Evolutionary conservation across 768 basidiomycete species (phyloP), one percentile per base, ranked within the genome.

Genomic region (Lentinus brumalis): DNA sequence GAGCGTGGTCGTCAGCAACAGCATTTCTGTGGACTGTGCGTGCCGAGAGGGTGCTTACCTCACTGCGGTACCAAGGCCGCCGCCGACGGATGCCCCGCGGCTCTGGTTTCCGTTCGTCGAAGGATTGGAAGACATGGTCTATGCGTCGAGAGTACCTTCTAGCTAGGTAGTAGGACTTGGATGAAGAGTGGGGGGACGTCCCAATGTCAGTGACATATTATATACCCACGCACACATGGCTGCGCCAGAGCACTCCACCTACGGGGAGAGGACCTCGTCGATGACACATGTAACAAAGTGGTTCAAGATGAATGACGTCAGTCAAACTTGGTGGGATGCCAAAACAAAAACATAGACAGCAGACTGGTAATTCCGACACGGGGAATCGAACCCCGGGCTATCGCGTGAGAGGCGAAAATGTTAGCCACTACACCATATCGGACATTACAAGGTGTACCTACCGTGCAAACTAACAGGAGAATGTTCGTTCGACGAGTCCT

Each of bases 361-460:
- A 40, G 7, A 26, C 35, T 35, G 6, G 7, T 1, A 7, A 7
- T 56, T 63, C 62, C 53, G 54, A 63, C 54, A 63, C 62, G 54
- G 62, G 58, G 58, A 59, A 59, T 63, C 57, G 62, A 63, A 59
- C 62, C 62, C 62, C 54, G 58, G 57, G 62, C 62, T 63, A 63
- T 59, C 62, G 58, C 62, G 58, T 63, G 57, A 63, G 62, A 63
- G 58, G 62, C 62, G 62, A 59, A 56, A 63, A 63, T 63, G 62
- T 63, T 59, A 59, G 58, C 62, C 62, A 59, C 57, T 63, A 63
- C 62, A 63, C 62, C 62, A 63, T 63, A 59, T 63, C 58, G 57
- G 62, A 63, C 21, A 26, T 26, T 26, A 26, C 21, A 26, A 26
- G 21, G 21, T 26, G 21, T 26, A 26, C 21, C 21, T 26, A 26